These are phyloP conservation scores for Chamaecyparis obtusa DNA, from an alignment of 75 land plant species.

Conservation along the genomic window DNA sequence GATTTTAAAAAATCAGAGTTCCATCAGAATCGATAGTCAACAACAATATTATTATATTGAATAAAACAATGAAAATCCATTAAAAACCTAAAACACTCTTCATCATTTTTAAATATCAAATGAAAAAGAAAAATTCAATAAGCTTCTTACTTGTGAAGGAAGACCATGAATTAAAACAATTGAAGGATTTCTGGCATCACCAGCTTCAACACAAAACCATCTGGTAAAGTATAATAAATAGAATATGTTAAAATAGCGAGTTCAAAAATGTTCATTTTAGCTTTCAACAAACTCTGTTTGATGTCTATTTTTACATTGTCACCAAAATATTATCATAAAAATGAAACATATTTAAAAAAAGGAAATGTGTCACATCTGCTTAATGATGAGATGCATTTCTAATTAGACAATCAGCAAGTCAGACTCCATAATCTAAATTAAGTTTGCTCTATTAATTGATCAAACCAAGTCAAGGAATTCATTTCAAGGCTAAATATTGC, in stretches of 20 bases:
- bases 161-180: slow-evolving; percentile 80
- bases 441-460: not conserved
- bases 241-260: not conserved
- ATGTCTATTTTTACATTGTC: not conserved
- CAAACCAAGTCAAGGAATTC: not conserved
- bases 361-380: not conserved
- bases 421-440: not conserved
- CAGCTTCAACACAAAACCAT: slow-evolving; percentile 93
- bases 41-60: not conserved
- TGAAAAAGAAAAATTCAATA: not conserved
- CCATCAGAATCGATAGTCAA: not conserved
- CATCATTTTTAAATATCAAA: not conserved
- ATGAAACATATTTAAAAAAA: not conserved
- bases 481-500: not conserved
- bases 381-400: not conserved
- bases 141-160: slow-evolving; percentile 76
- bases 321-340: not conserved
- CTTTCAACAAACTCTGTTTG: not conserved
- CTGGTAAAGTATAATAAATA: slow-evolving; percentile 28
- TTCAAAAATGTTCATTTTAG: not conserved
- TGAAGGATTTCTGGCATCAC: slow-evolving; percentile 56
- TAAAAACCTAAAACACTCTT: not conserved
- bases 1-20: too few relatives aligned
- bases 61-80: not conserved
- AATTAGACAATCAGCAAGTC: not conserved